phyloP scores from a whole-genome alignment of 2,329 filamentous ascomycete species.

The Microascus cirrosus region DNA sequence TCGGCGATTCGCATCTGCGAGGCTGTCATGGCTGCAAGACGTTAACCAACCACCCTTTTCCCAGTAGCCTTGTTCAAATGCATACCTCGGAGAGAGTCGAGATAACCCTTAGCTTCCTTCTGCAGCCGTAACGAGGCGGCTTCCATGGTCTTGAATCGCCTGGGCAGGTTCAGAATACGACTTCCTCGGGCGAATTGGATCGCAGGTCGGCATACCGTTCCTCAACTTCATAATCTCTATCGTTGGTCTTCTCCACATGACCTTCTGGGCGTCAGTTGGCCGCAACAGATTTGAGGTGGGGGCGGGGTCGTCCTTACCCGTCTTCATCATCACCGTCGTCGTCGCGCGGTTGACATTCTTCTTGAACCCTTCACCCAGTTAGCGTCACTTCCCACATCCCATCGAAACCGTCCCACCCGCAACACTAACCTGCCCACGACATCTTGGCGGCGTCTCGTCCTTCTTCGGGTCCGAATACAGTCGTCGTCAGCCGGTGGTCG shows the following conservation, averaged over 20 bases:
- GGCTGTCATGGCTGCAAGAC: conserved; percentile 78
- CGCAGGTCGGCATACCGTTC: conserved; percentile 49
- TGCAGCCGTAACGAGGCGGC: conserved; percentile 83
- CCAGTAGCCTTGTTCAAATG: neutral
- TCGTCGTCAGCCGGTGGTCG: neutral
- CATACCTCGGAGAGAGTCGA: conserved; percentile 82
- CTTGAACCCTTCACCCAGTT: conserved; percentile 28
- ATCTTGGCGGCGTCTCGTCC: conserved; percentile 28
- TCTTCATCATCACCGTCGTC: conserved; percentile 99
- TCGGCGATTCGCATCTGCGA: conserved; percentile 99
- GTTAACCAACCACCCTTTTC: neutral
- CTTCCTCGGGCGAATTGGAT: conserved; percentile 1
- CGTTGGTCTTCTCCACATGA: conserved; percentile 96
- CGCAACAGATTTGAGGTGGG: neutral
- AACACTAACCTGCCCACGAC: conserved; percentile 56
- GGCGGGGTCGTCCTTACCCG: conserved; percentile 39
- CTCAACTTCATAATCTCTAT: conserved; percentile 97
- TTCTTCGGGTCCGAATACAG: neutral
- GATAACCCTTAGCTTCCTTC: conserved; percentile 95
- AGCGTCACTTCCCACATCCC: conserved; percentile 11
- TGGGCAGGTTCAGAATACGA: conserved; percentile 19
- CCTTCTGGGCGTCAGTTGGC: conserved; percentile 30
- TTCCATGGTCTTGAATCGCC: conserved; percentile 96
- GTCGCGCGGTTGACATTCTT: conserved; percentile 98
- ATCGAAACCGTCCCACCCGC: neutral